A percentile compares a stretch with the other conserved stretches of the same genome.
phyloP scores from a whole-genome alignment of 208 protist genomes.

The Leishmania mexicana region DNA sequence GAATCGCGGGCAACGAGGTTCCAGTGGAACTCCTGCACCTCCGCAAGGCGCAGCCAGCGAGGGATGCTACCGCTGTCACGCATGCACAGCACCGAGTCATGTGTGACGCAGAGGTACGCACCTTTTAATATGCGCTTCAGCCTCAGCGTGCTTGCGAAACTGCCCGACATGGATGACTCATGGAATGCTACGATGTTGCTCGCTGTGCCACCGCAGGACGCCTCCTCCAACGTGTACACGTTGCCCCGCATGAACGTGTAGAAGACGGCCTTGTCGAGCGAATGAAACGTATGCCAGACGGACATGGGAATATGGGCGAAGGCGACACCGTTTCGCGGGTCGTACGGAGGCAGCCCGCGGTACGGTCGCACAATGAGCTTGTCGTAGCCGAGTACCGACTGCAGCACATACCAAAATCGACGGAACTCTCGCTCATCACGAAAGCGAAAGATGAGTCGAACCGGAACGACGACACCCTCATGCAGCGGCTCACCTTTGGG shows the following conservation, averaged over 20 bases:
- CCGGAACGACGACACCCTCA: neutral
- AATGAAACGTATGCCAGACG: slow-evolving; percentile 47
- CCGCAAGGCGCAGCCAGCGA: slow-evolving; percentile 42
- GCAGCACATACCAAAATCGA: slow-evolving; percentile 51
- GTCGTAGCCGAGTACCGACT: slow-evolving; percentile 58
- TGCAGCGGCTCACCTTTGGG: neutral
- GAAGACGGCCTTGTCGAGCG: slow-evolving; percentile 60
- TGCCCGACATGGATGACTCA: neutral
- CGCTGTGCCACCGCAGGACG: neutral
- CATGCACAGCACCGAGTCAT: slow-evolving; percentile 60
- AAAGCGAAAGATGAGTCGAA: slow-evolving; percentile 39
- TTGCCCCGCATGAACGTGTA: slow-evolving; percentile 53
- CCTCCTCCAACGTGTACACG: slow-evolving; percentile 26
- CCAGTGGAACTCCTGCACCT: slow-evolving; percentile 49
- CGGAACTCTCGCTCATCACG: slow-evolving; percentile 54
- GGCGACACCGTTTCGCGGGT: slow-evolving; percentile 60
- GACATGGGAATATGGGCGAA: slow-evolving; percentile 61
- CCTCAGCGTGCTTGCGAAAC: neutral
- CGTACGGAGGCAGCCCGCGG: slow-evolving; percentile 58
- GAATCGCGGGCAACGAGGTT: slow-evolving; percentile 10
- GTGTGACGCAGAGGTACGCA: slow-evolving; percentile 52
- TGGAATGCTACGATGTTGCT: neutral
- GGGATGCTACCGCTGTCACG: slow-evolving; percentile 53
- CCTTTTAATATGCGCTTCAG: slow-evolving; percentile 22
- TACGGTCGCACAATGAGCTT: slow-evolving; percentile 50